Conservation (phyloP, 2,329 filamentous ascomycete genomes). For the Lachnellula hyalina region DNA sequence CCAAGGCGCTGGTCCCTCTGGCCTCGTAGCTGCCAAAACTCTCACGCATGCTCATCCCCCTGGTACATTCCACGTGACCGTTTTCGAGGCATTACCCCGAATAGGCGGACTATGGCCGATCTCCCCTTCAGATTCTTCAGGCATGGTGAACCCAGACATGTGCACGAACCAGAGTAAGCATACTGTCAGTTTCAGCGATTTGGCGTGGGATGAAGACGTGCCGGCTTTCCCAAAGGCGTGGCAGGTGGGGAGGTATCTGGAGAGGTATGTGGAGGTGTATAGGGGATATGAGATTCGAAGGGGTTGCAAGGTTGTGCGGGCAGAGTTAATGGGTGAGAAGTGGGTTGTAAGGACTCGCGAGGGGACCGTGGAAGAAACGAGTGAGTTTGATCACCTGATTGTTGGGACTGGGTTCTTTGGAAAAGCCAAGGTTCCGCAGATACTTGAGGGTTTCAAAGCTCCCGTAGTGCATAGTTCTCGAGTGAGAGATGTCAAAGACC, state of each 20-base stretch:
- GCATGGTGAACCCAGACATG: slow-evolving; percentile 60
- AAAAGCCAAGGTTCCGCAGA: slow-evolving; percentile 47
- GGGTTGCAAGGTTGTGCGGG: slow-evolving; percentile 17
- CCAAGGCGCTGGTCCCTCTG: slow-evolving; percentile 62
- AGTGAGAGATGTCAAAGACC: slow-evolving; percentile 49
- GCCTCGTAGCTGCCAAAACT: slow-evolving; percentile 67
- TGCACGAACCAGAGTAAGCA: slow-evolving; percentile 71
- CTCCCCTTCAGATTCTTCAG: slow-evolving; percentile 39
- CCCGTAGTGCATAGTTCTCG: slow-evolving; percentile 64
- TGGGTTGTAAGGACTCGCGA: slow-evolving; percentile 19
- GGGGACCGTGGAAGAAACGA: not conserved
- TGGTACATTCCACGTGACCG: slow-evolving; percentile 57
- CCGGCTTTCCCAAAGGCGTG: slow-evolving; percentile 70
- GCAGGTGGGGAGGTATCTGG: slow-evolving; percentile 69
- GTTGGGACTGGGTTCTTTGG: slow-evolving; percentile 76
- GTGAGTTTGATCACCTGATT: slow-evolving; percentile 63
- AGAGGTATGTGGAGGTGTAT: slow-evolving; percentile 56
- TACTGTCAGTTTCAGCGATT: slow-evolving; percentile 67
- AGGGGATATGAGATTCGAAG: slow-evolving; percentile 21
- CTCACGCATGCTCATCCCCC: slow-evolving; percentile 55
- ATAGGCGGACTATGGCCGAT: slow-evolving; percentile 77
- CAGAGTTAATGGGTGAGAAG: slow-evolving; percentile 6
- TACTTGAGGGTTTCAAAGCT: slow-evolving; percentile 31
- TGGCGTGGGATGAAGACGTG: slow-evolving; percentile 58
- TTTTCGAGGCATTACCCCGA: slow-evolving; percentile 61